These are phyloP conservation scores for Venturia carpophila DNA, from an alignment of 2,329 filamentous ascomycete genomes.

Conservation along the genomic window DNA sequence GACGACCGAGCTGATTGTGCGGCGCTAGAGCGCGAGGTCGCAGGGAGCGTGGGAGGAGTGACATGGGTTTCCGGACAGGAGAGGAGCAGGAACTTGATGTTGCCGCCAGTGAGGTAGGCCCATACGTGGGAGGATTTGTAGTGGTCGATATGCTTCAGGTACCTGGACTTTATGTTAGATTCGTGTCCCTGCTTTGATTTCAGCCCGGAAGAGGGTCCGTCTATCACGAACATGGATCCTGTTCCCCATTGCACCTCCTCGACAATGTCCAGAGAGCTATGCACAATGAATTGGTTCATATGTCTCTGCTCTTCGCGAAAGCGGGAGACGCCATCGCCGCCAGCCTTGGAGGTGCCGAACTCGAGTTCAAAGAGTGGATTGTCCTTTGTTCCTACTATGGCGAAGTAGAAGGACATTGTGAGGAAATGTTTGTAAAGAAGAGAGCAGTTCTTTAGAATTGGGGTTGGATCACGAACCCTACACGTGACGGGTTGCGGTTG, in stretches of 20 bases:
- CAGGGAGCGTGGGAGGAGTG: constrained; percentile 37
- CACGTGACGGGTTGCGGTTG: background rate
- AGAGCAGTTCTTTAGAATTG: background rate
- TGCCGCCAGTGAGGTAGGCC: constrained; percentile 86
- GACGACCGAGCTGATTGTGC: constrained; percentile 20
- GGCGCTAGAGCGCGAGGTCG: constrained; percentile 29
- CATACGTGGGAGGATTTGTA: constrained; percentile 96
- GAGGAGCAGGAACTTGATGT: constrained; percentile 88
- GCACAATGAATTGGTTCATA: constrained; percentile 95
- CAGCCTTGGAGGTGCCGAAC: constrained; percentile 92
- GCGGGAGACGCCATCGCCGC: constrained; percentile 83
- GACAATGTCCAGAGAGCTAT: constrained; percentile 87
- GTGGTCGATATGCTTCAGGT: constrained; percentile 92
- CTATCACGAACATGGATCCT: constrained; percentile 62
- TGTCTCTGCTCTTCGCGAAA: constrained; percentile 84
- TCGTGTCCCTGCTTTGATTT: background rate
- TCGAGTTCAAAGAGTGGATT: constrained; percentile 95
- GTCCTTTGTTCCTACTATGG: constrained; percentile 90
- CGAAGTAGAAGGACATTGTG: constrained; percentile 96
- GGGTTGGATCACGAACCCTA: background rate
- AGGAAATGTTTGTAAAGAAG: background rate
- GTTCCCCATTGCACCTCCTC: constrained; percentile 94
- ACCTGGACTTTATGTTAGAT: constrained; percentile 47
- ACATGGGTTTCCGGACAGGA: constrained; percentile 60
- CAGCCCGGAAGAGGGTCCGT: background rate